A percentile compares a stretch with the other conserved stretches of the same genome.
Evolutionary conservation across 139 green algal species (phyloP).

Genomic region (Micractinium conductrix): DNA sequence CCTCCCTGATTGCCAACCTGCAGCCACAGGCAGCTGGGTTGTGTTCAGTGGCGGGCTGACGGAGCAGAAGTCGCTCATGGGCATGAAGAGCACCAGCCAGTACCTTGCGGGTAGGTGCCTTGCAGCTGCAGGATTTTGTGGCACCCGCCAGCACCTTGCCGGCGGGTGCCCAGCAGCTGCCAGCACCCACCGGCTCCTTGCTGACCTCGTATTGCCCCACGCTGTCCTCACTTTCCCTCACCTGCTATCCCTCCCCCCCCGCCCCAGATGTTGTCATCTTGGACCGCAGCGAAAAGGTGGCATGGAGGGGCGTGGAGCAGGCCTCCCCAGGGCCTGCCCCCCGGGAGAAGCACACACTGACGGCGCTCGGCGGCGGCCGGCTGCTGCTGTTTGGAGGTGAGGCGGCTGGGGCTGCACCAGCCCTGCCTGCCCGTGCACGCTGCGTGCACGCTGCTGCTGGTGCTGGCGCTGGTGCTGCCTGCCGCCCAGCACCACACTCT

Average conservation of each 20-base stretch:
- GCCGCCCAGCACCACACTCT: not conserved
- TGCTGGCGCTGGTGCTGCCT: not conserved
- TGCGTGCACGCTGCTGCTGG: not conserved
- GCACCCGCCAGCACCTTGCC: too few relatives aligned
- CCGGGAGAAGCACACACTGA: conserved; percentile 78
- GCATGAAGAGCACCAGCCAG: conserved; percentile 39
- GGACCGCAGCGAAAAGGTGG: conserved; percentile 29
- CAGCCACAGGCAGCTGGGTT: conserved; percentile 12
- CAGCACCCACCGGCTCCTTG: too few relatives aligned
- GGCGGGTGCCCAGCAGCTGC: too few relatives aligned
- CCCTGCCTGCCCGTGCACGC: not conserved
- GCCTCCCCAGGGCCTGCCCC: conserved; percentile 39
- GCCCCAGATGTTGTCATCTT: conserved; percentile 38
- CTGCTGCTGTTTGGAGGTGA: conserved; percentile 73
- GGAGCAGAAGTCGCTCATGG: conserved; percentile 41
- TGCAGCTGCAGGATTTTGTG: too few relatives aligned
- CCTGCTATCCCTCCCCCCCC: not conserved
- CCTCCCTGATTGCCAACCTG: too few relatives aligned
- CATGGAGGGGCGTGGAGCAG: conserved; percentile 23
- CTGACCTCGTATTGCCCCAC: too few relatives aligned
- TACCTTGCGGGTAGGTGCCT: conserved; percentile 43
- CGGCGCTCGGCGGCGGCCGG: conserved; percentile 50
- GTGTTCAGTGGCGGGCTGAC: conserved; percentile 36
- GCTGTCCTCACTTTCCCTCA: too few relatives aligned
- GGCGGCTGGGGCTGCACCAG: not conserved